phyloP scores from a whole-genome alignment of 78 protist species.

The Dictyostelium purpureum region DNA sequence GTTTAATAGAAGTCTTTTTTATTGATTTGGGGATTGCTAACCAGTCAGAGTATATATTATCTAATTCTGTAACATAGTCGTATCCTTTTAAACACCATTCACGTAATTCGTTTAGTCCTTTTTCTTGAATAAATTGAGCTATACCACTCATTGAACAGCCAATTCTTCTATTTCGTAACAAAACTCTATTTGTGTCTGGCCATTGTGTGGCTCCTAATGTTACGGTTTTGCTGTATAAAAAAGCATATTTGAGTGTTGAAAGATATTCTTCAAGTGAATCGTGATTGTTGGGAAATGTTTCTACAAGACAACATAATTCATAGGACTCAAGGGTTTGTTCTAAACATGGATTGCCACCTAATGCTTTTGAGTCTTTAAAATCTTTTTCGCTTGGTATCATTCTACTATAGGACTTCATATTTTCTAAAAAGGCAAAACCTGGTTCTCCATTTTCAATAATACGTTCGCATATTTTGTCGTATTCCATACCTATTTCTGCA shows the following conservation, averaged over 20 bases:
- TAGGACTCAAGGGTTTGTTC: constrained; percentile 94
- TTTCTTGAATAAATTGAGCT: constrained; percentile 84
- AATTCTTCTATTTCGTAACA: constrained; percentile 90
- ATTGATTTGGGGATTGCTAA: constrained; percentile 90
- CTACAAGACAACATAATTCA: constrained; percentile 93
- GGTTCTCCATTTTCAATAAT: constrained; percentile 94
- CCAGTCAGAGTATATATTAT: constrained; percentile 60
- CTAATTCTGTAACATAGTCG: constrained; percentile 28
- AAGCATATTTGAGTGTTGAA: constrained; percentile 86
- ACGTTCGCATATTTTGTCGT: constrained; percentile 33
- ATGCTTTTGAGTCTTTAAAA: constrained; percentile 67
- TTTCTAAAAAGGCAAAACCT: constrained; percentile 94
- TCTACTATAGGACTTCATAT: constrained; percentile 88
- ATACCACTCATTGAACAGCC: constrained; percentile 94
- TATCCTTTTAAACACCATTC: constrained; percentile 90
- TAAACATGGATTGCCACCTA: constrained; percentile 94
- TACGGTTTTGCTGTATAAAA: constrained; percentile 93
- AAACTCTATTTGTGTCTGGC: constrained; percentile 88
- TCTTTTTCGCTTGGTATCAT: constrained; percentile 72
- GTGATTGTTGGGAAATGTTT: constrained; percentile 92
- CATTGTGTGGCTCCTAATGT: constrained; percentile 93
- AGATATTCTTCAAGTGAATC: constrained; percentile 74
- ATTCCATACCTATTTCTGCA: constrained; percentile 92
- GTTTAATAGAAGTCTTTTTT: constrained; percentile 93
- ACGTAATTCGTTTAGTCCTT: constrained; percentile 64